Conservation (phyloP, 495 filamentous ascomycete genomes). For the Aspergillus panamensis region DNA sequence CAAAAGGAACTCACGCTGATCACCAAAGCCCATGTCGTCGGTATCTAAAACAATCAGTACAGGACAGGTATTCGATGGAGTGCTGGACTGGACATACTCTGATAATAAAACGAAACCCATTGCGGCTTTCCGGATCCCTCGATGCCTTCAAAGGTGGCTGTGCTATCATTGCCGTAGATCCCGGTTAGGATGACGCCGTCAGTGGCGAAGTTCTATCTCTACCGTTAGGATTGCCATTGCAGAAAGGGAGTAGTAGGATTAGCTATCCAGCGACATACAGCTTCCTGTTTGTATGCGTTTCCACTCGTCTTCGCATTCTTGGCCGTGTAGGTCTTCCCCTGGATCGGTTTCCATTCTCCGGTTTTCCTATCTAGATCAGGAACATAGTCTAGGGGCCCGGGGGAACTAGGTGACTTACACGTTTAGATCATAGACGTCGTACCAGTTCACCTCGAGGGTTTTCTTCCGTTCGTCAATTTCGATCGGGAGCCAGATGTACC, state of each 20-base stretch:
- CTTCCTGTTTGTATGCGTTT: constrained; percentile 42
- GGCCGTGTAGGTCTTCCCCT: constrained; percentile 40
- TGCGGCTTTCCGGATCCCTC: constrained; percentile 48
- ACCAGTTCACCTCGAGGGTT: constrained; percentile 22
- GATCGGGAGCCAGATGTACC: constrained; percentile 53
- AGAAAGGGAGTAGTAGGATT: not conserved
- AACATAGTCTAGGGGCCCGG: not conserved
- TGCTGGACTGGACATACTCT: constrained; percentile 16
- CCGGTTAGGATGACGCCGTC: constrained; percentile 43
- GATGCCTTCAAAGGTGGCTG: constrained; percentile 45
- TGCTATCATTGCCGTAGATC: constrained; percentile 51
- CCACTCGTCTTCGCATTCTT: constrained; percentile 39
- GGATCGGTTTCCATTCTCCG: constrained; percentile 39
- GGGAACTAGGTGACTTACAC: constrained; percentile 13
- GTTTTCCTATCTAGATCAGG: constrained; percentile 32
- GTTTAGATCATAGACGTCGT: constrained; percentile 29
- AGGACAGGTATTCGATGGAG: too few relatives aligned
- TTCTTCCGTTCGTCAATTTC: constrained; percentile 32
- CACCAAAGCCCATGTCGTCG: constrained; percentile 30
- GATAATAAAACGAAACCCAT: constrained; percentile 55
- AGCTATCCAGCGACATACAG: constrained; percentile 32
- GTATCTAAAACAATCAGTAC: too few relatives aligned
- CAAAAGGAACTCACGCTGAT: constrained; percentile 24
- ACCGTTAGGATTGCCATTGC: not conserved
- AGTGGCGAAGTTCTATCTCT: constrained; percentile 41